Percentiles rank a stretch among this genome's conserved stretches.
These are phyloP conservation scores for Kregervanrija fluxuum DNA, from an alignment of 805 yeast genomes.

Conservation along the genomic window DNA sequence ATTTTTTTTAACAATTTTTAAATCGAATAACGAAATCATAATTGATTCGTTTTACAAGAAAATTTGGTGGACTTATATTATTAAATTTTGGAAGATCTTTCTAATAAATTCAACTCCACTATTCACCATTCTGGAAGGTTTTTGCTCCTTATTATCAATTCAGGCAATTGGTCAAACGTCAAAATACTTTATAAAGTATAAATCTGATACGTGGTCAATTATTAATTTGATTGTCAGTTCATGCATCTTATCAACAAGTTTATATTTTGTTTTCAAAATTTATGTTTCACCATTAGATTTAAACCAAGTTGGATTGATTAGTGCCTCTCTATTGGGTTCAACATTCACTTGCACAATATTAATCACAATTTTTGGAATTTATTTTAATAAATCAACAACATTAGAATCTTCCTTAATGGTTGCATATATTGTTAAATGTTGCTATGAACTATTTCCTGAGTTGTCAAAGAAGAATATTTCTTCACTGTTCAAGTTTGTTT, in stretches of 20 bases:
- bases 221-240: constrained; percentile 67
- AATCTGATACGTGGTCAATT: constrained; percentile 75
- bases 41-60: constrained; percentile 10
- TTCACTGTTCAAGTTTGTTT: constrained; percentile 27
- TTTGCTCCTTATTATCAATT: constrained; percentile 84
- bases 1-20: constrained; percentile 52
- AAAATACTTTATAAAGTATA: constrained; percentile 53
- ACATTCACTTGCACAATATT: constrained; percentile 69
- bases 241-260: constrained; percentile 63
- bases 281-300: constrained; percentile 63
- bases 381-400: constrained; percentile 80
- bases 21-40: constrained; percentile 20
- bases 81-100: constrained; percentile 64
- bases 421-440: constrained; percentile 87
- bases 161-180: constrained; percentile 86
- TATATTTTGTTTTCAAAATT: constrained; percentile 75
- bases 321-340: constrained; percentile 83
- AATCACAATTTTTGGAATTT: constrained; percentile 76
- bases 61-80: constrained; percentile 32
- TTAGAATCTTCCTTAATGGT: constrained; percentile 80
- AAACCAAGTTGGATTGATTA: constrained; percentile 53
- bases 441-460: constrained; percentile 89
- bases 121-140: constrained; percentile 86
- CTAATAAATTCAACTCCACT: constrained; percentile 80
- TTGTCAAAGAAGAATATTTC: constrained; percentile 45